A percentile compares a stretch with the other conserved stretches of the same genome.
phyloP scores from a whole-genome alignment of 2,329 filamentous ascomycete genomes.

The Drechslerella coelobrocha region DNA sequence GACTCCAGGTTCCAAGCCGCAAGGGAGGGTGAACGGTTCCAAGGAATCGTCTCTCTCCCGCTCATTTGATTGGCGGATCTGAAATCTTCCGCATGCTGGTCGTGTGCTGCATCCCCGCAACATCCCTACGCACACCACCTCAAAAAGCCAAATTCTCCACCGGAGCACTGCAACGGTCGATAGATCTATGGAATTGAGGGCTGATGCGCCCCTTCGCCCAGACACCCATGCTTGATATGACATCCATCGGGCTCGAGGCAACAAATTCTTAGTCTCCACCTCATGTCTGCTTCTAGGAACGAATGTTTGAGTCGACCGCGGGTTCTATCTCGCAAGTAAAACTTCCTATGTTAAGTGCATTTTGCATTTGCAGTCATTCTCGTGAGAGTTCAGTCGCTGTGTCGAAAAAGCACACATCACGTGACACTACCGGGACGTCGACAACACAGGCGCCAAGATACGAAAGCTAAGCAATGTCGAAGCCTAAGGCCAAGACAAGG shows the following conservation, averaged over 20 bases:
- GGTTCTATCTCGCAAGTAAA: no score
- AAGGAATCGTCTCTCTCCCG: constrained; percentile 33
- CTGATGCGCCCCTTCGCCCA: neutral
- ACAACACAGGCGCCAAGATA: neutral
- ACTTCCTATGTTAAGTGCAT: no score
- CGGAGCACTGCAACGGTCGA: constrained; percentile 14
- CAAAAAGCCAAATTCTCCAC: constrained; percentile 26
- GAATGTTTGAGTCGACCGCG: no score
- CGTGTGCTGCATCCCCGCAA: constrained; percentile 28
- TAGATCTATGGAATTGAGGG: neutral
- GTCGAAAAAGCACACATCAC: constrained; percentile 6
- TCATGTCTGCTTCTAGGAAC: no score
- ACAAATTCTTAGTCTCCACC: no score
- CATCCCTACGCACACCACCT: constrained; percentile 27
- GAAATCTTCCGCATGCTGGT: constrained; percentile 46
- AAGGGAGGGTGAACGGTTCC: constrained; percentile 45
- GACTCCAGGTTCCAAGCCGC: constrained; percentile 45
- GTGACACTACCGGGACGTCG: neutral
- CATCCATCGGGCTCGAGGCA: no score
- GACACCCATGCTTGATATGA: no score
- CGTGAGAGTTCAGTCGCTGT: no score
- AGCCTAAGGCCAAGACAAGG: constrained; percentile 31
- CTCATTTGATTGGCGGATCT: constrained; percentile 43
- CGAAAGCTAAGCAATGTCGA: constrained; percentile 36
- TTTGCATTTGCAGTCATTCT: no score